These are phyloP conservation scores for Elaeis guineensis DNA, from an alignment of 176 grass and related monocot species.

Conservation along the genomic window DNA sequence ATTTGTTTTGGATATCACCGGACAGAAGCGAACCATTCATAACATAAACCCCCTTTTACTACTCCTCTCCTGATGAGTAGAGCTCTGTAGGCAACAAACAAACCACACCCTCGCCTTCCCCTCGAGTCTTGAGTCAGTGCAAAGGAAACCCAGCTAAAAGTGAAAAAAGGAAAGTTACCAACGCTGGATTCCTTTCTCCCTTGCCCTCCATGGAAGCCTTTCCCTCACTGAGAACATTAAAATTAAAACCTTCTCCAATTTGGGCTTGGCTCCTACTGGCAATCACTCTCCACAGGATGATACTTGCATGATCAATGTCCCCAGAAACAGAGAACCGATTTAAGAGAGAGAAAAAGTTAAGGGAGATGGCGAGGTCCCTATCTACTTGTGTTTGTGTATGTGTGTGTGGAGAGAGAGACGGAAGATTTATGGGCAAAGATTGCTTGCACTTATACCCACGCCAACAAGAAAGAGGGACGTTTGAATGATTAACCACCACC, in stretches of 20 bases:
- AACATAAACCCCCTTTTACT: too few species aligned
- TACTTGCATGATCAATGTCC: too few species aligned
- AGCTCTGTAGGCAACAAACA: not conserved
- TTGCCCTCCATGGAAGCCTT: conserved; percentile 9
- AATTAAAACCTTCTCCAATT: not conserved
- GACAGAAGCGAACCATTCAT: conserved; percentile 11
- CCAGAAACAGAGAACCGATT: too few species aligned
- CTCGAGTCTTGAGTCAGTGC: conserved; percentile 1
- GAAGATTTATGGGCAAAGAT: not conserved
- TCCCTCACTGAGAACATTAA: not conserved
- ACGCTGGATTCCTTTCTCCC: conserved; percentile 27
- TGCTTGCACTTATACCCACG: conserved; percentile 9
- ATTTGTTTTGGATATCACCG: conserved; percentile 8
- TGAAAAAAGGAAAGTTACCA: conserved; percentile 25
- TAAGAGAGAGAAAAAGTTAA: too few species aligned
- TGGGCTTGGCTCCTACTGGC: too few species aligned
- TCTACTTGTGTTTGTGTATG: too few species aligned
- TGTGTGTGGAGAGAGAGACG: not conserved
- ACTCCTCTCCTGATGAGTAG: too few species aligned
- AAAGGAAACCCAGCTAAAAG: conserved; percentile 7
- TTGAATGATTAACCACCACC: conserved; percentile 10
- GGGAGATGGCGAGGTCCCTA: too few species aligned
- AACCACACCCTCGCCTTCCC: not conserved
- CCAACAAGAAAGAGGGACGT: not conserved
- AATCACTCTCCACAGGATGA: too few species aligned